Conservation (phyloP, 179 eudicot genomes). For the Patellifolia procumbens region DNA sequence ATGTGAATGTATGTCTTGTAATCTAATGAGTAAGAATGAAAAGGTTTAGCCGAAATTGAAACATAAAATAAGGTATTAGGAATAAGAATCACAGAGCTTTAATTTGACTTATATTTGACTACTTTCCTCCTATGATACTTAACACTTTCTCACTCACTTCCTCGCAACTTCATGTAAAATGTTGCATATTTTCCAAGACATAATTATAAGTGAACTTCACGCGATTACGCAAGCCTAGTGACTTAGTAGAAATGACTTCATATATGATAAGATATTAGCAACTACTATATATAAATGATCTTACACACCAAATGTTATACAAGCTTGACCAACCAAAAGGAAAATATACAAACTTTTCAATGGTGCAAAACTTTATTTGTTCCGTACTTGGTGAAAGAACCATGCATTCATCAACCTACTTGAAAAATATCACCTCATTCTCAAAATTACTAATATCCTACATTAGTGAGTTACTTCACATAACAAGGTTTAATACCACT, state of each 20-base stretch:
- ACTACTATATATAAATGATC: no score
- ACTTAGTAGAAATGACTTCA: neutral
- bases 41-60: no score
- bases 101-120: neutral
- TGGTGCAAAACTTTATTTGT: neutral
- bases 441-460: neutral
- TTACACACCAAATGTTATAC: neutral
- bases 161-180: neutral
- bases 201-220: neutral
- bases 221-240: neutral
- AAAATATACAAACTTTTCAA: no score
- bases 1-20: no score
- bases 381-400: neutral
- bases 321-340: neutral
- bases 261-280: no score
- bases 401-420: constrained; percentile 6
- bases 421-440: neutral
- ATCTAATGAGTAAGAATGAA: no score
- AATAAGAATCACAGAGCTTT: neutral
- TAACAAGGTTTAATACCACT: neutral
- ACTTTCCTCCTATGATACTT: neutral
- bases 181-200: neutral
- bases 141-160: neutral
- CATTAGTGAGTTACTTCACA: neutral
- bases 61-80: neutral